These are phyloP conservation scores for Naganishia sp. DNA, from an alignment of 1,284 basidiomycete species.

Conservation along the genomic window DNA sequence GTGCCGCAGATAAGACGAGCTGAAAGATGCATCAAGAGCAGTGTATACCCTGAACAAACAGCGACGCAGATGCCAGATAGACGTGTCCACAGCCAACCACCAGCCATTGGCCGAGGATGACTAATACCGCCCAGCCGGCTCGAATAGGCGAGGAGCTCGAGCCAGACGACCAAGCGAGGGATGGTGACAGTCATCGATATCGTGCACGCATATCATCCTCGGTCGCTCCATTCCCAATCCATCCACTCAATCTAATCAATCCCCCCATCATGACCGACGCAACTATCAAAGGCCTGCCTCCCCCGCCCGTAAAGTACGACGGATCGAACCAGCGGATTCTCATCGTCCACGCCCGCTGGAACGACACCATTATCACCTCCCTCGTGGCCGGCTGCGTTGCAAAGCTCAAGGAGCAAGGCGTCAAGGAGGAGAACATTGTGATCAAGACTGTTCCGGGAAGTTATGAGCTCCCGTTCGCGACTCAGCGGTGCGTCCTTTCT, in stretches of 20 bases:
- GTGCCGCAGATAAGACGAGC: too few species aligned
- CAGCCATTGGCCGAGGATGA: slow-evolving; percentile 8
- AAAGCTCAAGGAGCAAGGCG: slow-evolving; percentile 79
- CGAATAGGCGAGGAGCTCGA: slow-evolving; percentile 17
- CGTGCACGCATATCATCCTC: neutral
- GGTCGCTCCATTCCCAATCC: neutral
- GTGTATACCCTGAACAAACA: too few species aligned
- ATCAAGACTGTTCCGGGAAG: slow-evolving; percentile 90
- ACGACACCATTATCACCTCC: slow-evolving; percentile 78
- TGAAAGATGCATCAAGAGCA: too few species aligned
- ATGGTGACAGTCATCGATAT: neutral
- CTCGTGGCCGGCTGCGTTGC: slow-evolving; percentile 73
- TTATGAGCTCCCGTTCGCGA: slow-evolving; percentile 88
- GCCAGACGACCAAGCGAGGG: neutral
- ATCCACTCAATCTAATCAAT: neutral
- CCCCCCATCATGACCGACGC: slow-evolving; percentile 48
- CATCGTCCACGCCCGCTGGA: slow-evolving; percentile 94
- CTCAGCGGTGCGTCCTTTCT: slow-evolving; percentile 61
- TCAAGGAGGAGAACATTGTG: slow-evolving; percentile 85
- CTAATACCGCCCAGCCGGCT: slow-evolving; percentile 18
- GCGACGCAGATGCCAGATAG: neutral
- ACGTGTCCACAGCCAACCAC: neutral
- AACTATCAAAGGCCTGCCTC: slow-evolving; percentile 72
- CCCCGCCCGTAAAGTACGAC: slow-evolving; percentile 65
- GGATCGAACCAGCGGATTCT: slow-evolving; percentile 77